Conservation (phyloP, 1,284 basidiomycete species). For the Abortiporus biennis region DNA sequence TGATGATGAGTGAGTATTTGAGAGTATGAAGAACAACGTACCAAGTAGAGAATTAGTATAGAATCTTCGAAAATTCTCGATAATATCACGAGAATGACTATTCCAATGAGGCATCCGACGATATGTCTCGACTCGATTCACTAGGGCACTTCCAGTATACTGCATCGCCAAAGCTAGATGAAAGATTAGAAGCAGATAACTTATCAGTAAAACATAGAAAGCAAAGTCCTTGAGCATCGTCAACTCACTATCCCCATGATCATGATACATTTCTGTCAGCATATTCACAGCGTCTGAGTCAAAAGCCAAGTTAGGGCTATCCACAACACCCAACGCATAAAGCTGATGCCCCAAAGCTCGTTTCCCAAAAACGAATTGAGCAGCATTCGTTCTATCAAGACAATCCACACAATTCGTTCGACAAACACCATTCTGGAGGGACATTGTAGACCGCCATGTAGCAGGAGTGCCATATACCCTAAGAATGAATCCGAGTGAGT, state of each 20-base stretch:
- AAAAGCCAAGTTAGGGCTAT: slow-evolving; percentile 81
- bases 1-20: background rate
- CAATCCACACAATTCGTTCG: slow-evolving; percentile 96
- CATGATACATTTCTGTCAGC: slow-evolving; percentile 99
- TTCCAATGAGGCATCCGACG: slow-evolving; percentile 96
- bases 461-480: slow-evolving; percentile 12
- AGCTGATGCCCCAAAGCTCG: slow-evolving; percentile 93
- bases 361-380: slow-evolving; percentile 97
- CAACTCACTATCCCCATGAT: slow-evolving; percentile 84
- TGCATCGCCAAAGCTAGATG: slow-evolving; percentile 85
- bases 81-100: slow-evolving; percentile 94
- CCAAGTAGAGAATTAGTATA: slow-evolving; percentile 94
- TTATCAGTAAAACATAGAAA: background rate
- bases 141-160: slow-evolving; percentile 93
- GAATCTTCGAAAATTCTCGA: slow-evolving; percentile 94
- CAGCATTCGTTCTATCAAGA: slow-evolving; percentile 95
- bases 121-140: slow-evolving; percentile 97
- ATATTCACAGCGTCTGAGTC: slow-evolving; percentile 97
- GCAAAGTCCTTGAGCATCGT: background rate
- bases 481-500: background rate
- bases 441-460: slow-evolving; percentile 63
- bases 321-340: slow-evolving; percentile 87
- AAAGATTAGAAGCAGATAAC: background rate
- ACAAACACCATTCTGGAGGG: slow-evolving; percentile 88
- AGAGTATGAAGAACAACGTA: slow-evolving; percentile 27